Evolutionary conservation across 2,329 filamentous ascomycete species (phyloP), one percentile per base, ranked within the genome.

Genomic region (Mycocentrospora acerina): DNA sequence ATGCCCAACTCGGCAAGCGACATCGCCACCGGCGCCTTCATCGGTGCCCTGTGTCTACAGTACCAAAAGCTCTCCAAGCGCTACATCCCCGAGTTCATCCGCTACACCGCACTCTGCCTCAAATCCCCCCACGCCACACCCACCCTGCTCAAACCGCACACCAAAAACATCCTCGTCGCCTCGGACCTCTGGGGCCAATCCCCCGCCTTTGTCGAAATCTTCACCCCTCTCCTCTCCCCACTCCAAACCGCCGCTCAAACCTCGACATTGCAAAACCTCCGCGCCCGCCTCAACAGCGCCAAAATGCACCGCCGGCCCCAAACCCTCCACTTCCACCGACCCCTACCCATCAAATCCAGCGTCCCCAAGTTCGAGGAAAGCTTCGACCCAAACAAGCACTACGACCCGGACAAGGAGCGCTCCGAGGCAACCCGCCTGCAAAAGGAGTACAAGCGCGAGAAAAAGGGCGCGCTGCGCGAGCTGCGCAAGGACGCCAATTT

Each of bases 311-410:
- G 90, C 26, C 83, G 87, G 7, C 88, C 90, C 2, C 81, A 97
- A 19, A 80, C 89, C 57, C 81, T 98, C 3, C 93, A 98, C 71
- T 80, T 93, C 69, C 93, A 98, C 75, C 79, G 80, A 1, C 89
- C 90, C 0, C 78, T 95, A 3, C 85, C 93, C 15, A 95, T 97
- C 74, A 90, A 91, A 68, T 83, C 82, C 7, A 84, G 81, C 42
- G 82, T 96, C 31, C 93, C 93, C 69, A 95, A 95, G 69, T 98
- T 97, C 72, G 93, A 97, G 72, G 91, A 96, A 65, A 79, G 81
- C 41, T 98, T 90, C 79, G 93, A 95, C 67, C 93, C 93, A 3
- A 82, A 87, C 73, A 91, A 90, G 72, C 93, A 97, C 78, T 97
- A 98, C 79, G 94, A 98, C 64, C 90, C 90, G 1, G 87, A 98